Conservation (phyloP, 1,139 yeast genomes). For the Candida mesenterica region DNA sequence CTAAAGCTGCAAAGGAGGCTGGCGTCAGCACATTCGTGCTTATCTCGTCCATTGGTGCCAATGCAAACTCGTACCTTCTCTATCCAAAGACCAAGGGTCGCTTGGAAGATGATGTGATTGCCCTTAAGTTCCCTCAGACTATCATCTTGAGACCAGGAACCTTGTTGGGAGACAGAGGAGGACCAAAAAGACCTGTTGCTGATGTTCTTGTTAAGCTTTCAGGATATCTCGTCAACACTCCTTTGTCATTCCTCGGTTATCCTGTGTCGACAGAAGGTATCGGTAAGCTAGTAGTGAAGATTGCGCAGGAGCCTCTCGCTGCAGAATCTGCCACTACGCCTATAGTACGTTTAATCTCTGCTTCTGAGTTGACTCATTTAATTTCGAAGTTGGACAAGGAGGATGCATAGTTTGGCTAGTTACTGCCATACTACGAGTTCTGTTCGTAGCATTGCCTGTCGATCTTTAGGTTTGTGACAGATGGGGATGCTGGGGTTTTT, state of each 20-base stretch:
- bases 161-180: constrained; percentile 59
- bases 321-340: not conserved
- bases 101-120: constrained; percentile 58
- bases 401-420: no score
- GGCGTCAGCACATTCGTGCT: constrained; percentile 66
- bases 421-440: not conserved
- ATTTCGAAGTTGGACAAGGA: not conserved
- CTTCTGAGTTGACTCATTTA: not conserved
- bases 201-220: not conserved
- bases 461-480: no score
- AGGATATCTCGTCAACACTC: not conserved
- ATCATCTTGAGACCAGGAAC: constrained; percentile 72
- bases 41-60: constrained; percentile 62
- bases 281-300: not conserved
- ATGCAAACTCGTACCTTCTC: constrained; percentile 44
- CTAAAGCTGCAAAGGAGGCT: constrained; percentile 65
- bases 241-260: constrained; percentile 2
- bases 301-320: not conserved
- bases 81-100: constrained; percentile 64
- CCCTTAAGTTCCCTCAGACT: constrained; percentile 61
- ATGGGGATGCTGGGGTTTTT: no score
- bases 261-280: constrained; percentile 1
- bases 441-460: no score
- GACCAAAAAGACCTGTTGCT: constrained; percentile 2
- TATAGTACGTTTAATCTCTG: not conserved